Conservation (phyloP, 164 flowering plant genomes). For the Dillenia suffruticosa region DNA sequence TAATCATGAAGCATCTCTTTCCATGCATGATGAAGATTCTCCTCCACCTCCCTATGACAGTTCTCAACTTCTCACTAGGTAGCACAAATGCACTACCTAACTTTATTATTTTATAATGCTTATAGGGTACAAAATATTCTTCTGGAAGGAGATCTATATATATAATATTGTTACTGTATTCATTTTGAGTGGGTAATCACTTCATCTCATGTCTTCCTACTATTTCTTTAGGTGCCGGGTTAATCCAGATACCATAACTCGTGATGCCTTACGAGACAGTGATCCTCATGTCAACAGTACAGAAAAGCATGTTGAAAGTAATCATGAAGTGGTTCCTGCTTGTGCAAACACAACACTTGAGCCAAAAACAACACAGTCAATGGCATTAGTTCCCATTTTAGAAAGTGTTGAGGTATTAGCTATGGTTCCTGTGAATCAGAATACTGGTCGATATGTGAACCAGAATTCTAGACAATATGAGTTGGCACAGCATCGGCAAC, state of each 20-base stretch:
- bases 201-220: too few species aligned
- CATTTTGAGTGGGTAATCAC: too few species aligned
- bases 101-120: too few species aligned
- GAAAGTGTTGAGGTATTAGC: constrained; percentile 51
- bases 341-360: constrained; percentile 42
- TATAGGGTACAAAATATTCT: too few species aligned
- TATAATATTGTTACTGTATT: too few species aligned
- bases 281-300: constrained; percentile 27
- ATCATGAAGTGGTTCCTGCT: constrained; percentile 61
- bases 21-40: constrained; percentile 34
- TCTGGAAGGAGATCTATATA: too few species aligned
- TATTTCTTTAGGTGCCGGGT: constrained; percentile 40
- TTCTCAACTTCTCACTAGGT: constrained; percentile 58
- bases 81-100: background rate
- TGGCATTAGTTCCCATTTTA: constrained; percentile 61
- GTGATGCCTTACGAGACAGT: constrained; percentile 23
- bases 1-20: constrained; percentile 41
- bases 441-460: constrained; percentile 6
- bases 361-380: constrained; percentile 44
- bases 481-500: constrained; percentile 8
- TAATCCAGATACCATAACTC: constrained; percentile 23
- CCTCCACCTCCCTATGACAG: constrained; percentile 26
- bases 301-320: constrained; percentile 51
- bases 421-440: constrained; percentile 33
- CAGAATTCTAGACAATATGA: constrained; percentile 36